phyloP scores from a whole-genome alignment of 1,284 basidiomycete genomes.

The Violaceomyces palustris region DNA sequence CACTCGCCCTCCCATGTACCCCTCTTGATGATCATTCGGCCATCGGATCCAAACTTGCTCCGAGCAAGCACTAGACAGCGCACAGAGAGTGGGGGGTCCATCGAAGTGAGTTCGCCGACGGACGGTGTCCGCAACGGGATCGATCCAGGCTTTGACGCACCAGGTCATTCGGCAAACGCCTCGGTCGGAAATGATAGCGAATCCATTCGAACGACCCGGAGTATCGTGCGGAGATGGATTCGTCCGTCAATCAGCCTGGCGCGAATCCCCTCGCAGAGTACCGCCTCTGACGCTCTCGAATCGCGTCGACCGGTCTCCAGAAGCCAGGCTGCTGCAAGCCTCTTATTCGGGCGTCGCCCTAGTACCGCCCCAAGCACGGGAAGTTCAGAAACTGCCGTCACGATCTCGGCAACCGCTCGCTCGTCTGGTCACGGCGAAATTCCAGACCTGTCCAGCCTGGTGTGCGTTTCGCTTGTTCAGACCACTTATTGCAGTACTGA shows the following conservation, averaged over 20 bases:
- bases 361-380: constrained; percentile 35
- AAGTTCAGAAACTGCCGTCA: constrained; percentile 20
- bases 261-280: constrained; percentile 3
- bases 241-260: constrained; percentile 17
- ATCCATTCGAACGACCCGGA: constrained; percentile 27
- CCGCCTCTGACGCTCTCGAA: background rate
- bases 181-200: constrained; percentile 14
- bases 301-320: background rate
- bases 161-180: background rate
- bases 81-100: constrained; percentile 18
- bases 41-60: constrained; percentile 35
- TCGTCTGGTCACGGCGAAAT: constrained; percentile 15
- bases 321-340: constrained; percentile 19
- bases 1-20: constrained; percentile 41
- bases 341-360: constrained; percentile 27
- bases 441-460: constrained; percentile 32
- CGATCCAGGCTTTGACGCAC: constrained; percentile 15
- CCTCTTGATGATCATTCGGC: constrained; percentile 39
- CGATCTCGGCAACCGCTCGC: constrained; percentile 19
- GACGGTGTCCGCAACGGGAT: constrained; percentile 12
- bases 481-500: constrained; percentile 38
- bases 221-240: constrained; percentile 25
- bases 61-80: constrained; percentile 14
- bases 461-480: constrained; percentile 42
- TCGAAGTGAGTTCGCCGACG: constrained; percentile 19